phyloP scores from a whole-genome alignment of 768 basidiomycete genomes.

The Lactarius vividus region DNA sequence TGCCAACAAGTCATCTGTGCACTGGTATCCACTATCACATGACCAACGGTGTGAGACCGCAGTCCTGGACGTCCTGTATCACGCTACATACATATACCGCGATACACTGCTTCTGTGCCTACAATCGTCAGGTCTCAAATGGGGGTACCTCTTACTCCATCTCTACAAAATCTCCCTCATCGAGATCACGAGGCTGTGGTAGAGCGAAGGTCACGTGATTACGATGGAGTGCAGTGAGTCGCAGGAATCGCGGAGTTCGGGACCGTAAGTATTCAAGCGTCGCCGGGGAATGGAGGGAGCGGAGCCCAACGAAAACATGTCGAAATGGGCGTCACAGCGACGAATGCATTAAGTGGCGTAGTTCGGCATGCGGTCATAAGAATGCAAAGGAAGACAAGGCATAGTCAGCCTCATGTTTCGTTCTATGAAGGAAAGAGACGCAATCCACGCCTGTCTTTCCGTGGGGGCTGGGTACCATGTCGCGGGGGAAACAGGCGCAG shows the following conservation, averaged over 20 bases:
- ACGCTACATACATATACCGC: neutral
- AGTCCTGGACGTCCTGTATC: neutral
- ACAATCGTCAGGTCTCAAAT: constrained; percentile 2
- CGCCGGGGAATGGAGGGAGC: constrained; percentile 1
- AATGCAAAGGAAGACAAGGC: constrained; percentile 12
- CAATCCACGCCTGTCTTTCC: constrained; percentile 16
- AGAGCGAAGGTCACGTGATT: constrained; percentile 14
- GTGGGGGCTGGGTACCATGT: constrained; percentile 2
- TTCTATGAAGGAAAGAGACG: constrained; percentile 18
- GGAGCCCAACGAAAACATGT: constrained; percentile 6
- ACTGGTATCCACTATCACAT: constrained; percentile 8
- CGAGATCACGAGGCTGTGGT: constrained; percentile 81
- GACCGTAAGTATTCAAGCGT: constrained; percentile 2
- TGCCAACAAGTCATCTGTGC: neutral
- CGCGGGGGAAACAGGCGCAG: constrained; percentile 12
- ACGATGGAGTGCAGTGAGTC: neutral
- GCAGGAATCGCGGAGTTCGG: neutral
- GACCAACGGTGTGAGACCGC: neutral
- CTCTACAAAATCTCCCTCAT: constrained; percentile 87
- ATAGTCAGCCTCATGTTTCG: constrained; percentile 15
- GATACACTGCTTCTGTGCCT: neutral
- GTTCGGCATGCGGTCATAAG: constrained; percentile 14
- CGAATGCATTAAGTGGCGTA: constrained; percentile 21
- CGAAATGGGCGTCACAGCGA: constrained; percentile 13
- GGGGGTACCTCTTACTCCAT: constrained; percentile 47